phyloP scores from a whole-genome alignment of 192 early-diverging fungal species.

The Coemansia sp. region DNA sequence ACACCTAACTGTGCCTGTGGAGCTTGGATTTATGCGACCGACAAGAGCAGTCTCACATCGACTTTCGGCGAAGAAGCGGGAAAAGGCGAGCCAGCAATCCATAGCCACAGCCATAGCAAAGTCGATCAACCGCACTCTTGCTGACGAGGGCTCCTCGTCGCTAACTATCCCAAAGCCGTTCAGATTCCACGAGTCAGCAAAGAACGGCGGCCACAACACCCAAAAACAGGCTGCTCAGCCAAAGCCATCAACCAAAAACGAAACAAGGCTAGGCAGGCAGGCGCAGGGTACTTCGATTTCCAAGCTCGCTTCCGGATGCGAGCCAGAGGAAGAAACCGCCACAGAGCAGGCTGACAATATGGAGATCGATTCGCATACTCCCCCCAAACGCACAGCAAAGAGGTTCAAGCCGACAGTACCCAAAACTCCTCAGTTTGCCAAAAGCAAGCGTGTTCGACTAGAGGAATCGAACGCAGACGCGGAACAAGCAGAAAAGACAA shows the following conservation, averaged over 20 bases:
- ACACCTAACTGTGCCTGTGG: constrained; percentile 35
- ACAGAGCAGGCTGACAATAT: neutral
- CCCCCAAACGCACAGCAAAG: constrained; percentile 10
- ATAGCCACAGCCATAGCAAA: constrained; percentile 33
- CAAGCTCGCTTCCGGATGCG: constrained; percentile 30
- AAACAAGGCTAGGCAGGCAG: constrained; percentile 16
- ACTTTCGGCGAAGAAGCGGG: constrained; percentile 39
- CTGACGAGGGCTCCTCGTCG: constrained; percentile 4
- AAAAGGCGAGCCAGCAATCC: constrained; percentile 35
- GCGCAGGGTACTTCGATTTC: constrained; percentile 17
- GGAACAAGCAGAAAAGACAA: neutral
- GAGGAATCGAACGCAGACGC: neutral
- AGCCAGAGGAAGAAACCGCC: constrained; percentile 3
- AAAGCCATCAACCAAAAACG: constrained; percentile 2
- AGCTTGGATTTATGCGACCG: constrained; percentile 47
- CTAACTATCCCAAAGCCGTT: constrained; percentile 49
- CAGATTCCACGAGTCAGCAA: constrained; percentile 24
- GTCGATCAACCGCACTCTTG: constrained; percentile 23
- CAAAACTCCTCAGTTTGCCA: constrained; percentile 50
- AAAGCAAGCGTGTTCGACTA: constrained; percentile 36
- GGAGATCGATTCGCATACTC: constrained; percentile 6
- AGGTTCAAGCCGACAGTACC: constrained; percentile 35
- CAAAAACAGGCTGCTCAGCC: neutral
- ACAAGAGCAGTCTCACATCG: constrained; percentile 40
- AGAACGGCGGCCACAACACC: neutral